phyloP scores from a whole-genome alignment of 1,284 basidiomycete species.

The Pyrrhoderma noxium region DNA sequence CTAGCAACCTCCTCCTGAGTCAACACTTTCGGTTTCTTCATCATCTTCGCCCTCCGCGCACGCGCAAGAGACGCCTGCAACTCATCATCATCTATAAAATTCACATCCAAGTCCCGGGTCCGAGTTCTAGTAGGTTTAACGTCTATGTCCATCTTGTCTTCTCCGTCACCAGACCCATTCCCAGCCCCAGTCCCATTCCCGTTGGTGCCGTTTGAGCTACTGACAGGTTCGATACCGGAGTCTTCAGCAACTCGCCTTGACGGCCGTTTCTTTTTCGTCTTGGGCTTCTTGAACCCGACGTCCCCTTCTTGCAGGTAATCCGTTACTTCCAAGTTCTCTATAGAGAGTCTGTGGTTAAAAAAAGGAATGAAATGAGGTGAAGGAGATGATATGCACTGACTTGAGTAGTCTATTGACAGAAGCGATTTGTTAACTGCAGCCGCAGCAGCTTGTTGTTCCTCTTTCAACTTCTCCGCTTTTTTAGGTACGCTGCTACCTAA shows the following conservation, averaged over 20 bases:
- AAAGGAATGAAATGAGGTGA: neutral
- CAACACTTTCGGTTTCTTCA: constrained; percentile 71
- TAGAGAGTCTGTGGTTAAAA: constrained; percentile 12
- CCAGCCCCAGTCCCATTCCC: too few relatives aligned
- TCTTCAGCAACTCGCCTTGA: constrained; percentile 63
- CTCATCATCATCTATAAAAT: constrained; percentile 98
- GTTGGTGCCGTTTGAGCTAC: too few relatives aligned
- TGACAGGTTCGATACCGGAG: constrained; percentile 42
- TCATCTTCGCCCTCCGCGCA: constrained; percentile 67
- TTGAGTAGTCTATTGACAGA: constrained; percentile 86
- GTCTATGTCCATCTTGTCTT: constrained; percentile 74
- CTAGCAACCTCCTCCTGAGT: constrained; percentile 82
- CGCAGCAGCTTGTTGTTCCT: constrained; percentile 50
- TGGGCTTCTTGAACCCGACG: constrained; percentile 88
- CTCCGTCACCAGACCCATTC: constrained; percentile 21
- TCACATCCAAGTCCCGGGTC: constrained; percentile 65
- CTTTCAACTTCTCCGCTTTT: constrained; percentile 32
- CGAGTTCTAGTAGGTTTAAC: constrained; percentile 54
- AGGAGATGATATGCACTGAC: constrained; percentile 32
- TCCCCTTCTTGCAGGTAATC: constrained; percentile 93
- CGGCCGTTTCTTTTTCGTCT: constrained; percentile 89
- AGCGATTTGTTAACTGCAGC: constrained; percentile 70
- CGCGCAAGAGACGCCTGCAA: constrained; percentile 89
- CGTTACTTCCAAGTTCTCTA: constrained; percentile 79
- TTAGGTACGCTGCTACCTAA: constrained; percentile 50